Evolutionary conservation across 495 filamentous ascomycete genomes (phyloP), one percentile per base, ranked within the genome.

Genomic region (Saxophila tyrrhenica): DNA sequence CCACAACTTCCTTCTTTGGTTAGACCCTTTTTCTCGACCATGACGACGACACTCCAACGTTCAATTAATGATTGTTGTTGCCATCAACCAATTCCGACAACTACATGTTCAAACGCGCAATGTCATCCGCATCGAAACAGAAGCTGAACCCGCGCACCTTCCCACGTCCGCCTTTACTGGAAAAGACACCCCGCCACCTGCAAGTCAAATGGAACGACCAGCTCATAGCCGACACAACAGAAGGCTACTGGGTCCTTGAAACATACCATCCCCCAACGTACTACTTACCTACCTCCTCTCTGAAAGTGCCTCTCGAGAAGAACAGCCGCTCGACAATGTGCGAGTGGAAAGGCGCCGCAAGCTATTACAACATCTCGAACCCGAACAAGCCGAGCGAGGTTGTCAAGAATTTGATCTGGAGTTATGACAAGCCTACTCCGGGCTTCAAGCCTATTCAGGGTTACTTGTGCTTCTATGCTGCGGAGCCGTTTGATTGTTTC

Each of bases 211-310:
- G 72, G 70, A 63, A 75, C 35, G 70, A 67, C 47, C 64, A 74
- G 29, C 65, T 71, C 52, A 74, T 80, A 50, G 78, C 75, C 11
- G 76, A 79, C 38, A 77, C 78, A 13, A 72, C 67, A 52, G 70
- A 76, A 32, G 75, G 68, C 2, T 79, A 73, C 65, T 79, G 78
- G 77, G 77, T 77, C n/a, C 62, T 81, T 47, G 78, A 81, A 64
- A 78, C 75, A 25, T 70, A 74, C 59, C 78, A 80, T 54, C 73
- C 78, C 45, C 78, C 78, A 2, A 77, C 75, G 23, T 81, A 81
- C 70, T 81, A 80, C 61, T 67, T 81, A 25, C 78, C 78, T 0
- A 70, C 67, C 3, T 61, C 62, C 11, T 62, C 66, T 39, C 58
- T 78, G 51, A 62, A 67, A 17, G 50, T 75, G 42, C 70, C 74